Percentiles rank a stretch among this genome's conserved stretches.
Conservation (phyloP, 2,329 filamentous ascomycete species). For the Cladosporium sp. region DNA sequence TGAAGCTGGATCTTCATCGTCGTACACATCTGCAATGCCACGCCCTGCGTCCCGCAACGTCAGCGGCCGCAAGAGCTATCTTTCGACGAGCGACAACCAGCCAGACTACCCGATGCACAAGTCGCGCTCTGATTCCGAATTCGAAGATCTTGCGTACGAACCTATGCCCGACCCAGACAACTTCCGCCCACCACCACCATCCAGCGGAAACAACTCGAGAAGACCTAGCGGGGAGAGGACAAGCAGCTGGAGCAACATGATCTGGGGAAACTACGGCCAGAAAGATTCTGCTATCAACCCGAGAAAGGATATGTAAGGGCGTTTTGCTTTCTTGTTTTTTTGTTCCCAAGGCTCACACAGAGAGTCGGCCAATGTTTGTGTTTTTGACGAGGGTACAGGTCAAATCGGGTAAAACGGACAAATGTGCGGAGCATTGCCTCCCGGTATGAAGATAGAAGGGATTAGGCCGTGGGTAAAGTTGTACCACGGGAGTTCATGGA, state of each 20-base stretch:
- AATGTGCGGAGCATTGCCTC: slow-evolving; percentile 8
- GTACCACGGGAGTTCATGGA: background rate
- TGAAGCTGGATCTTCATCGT: slow-evolving; percentile 52
- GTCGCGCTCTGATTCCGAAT: slow-evolving; percentile 81
- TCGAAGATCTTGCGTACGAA: slow-evolving; percentile 54
- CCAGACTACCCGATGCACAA: slow-evolving; percentile 59
- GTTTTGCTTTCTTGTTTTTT: background rate
- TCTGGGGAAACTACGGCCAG: slow-evolving; percentile 37
- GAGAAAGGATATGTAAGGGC: slow-evolving; percentile 26
- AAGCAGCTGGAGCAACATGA: slow-evolving; percentile 33
- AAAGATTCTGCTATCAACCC: slow-evolving; percentile 29
- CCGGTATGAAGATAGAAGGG: slow-evolving; percentile 1
- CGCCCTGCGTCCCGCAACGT: slow-evolving; percentile 23
- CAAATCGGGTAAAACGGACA: background rate
- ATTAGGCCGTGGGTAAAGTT: background rate
- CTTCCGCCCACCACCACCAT: slow-evolving; percentile 16
- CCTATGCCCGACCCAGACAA: slow-evolving; percentile 33
- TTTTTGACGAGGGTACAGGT: slow-evolving; percentile 10
- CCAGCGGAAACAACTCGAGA: background rate
- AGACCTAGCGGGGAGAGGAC: slow-evolving; percentile 11
- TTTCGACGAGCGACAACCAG: slow-evolving; percentile 13
- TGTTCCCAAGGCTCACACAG: background rate
- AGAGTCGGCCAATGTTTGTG: background rate
- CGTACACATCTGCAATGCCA: slow-evolving; percentile 16
- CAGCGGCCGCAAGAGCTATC: slow-evolving; percentile 27